Evolutionary conservation across 176 grass and related monocot species (phyloP).

Genomic region (Oryza brachyantha): DNA sequence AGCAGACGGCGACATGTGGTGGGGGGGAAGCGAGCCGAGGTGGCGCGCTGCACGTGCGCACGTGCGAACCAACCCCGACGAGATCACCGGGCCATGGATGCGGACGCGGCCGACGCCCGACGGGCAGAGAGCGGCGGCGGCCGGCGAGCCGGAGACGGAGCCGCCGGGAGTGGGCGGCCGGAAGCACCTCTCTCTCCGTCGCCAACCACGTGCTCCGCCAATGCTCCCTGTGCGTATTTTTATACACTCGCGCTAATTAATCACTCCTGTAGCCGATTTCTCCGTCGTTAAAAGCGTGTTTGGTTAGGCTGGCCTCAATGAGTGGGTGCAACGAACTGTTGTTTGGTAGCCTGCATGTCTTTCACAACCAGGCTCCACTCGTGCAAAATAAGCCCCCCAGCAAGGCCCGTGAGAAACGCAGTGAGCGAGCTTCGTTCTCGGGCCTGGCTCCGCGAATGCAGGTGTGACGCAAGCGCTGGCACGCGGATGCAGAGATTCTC

Average conservation of each 20-base stretch:
- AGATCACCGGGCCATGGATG: conserved; percentile 17
- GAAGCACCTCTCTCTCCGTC: conserved; percentile 74
- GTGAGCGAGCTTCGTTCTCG: too few species aligned
- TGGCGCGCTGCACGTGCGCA: conserved; percentile 49
- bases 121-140: neutral
- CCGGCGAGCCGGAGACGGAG: neutral
- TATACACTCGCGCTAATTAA: neutral
- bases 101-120: neutral
- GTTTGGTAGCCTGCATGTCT: too few species aligned
- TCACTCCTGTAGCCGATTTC: neutral
- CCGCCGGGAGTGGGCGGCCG: neutral
- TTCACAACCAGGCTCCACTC: too few species aligned
- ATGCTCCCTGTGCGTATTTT: conserved; percentile 49
- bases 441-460: too few species aligned
- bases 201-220: conserved; percentile 65
- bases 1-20: too few species aligned
- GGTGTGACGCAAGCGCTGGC: too few species aligned
- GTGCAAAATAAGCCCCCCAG: too few species aligned
- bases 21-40: neutral
- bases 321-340: too few species aligned
- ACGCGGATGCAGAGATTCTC: too few species aligned
- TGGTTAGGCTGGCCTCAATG: too few species aligned
- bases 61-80: neutral
- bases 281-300: neutral
- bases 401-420: too few species aligned